Evolutionary conservation across 2,329 filamentous ascomycete species (phyloP).

Genomic region (Scortechinia acanthostroma): DNA sequence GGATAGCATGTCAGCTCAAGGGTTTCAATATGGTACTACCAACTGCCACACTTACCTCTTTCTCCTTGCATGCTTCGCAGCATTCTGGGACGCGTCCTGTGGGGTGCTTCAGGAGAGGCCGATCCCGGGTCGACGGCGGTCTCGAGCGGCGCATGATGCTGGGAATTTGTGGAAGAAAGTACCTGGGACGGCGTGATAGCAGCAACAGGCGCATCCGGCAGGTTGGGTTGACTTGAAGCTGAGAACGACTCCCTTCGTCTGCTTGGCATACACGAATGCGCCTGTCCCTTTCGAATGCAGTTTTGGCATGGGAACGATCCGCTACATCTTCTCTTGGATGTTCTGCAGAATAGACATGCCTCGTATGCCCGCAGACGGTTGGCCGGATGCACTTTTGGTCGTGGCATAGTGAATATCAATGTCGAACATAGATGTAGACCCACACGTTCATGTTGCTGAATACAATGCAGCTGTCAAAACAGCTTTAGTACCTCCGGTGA

Average conservation of each 20-base stretch:
- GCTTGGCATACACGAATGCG: conserved; percentile 18
- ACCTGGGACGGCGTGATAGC: too few species aligned
- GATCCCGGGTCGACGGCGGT: background rate
- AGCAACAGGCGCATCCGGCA: too few species aligned
- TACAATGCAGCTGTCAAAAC: too few species aligned
- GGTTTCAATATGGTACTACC: background rate
- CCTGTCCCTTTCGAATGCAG: conserved; percentile 26
- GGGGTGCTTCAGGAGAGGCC: background rate
- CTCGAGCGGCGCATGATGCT: too few species aligned
- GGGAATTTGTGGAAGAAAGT: too few species aligned
- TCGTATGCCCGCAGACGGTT: conserved; percentile 37
- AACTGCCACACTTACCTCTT: conserved; percentile 23
- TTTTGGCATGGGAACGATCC: conserved; percentile 36
- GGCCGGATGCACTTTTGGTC: conserved; percentile 37
- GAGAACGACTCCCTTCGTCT: too few species aligned
- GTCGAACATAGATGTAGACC: too few species aligned
- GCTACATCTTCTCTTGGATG: conserved; percentile 41
- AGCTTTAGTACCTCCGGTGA: too few species aligned
- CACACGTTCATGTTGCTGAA: too few species aligned
- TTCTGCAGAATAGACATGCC: conserved; percentile 37
- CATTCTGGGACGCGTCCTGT: conserved; percentile 25
- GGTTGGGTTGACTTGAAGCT: too few species aligned
- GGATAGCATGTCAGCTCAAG: background rate
- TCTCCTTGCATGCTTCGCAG: conserved; percentile 42
- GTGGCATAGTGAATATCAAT: conserved; percentile 37